Evolutionary conservation across 129 eudicot genomes (phyloP).

Genomic region (Lactuca saligna): DNA sequence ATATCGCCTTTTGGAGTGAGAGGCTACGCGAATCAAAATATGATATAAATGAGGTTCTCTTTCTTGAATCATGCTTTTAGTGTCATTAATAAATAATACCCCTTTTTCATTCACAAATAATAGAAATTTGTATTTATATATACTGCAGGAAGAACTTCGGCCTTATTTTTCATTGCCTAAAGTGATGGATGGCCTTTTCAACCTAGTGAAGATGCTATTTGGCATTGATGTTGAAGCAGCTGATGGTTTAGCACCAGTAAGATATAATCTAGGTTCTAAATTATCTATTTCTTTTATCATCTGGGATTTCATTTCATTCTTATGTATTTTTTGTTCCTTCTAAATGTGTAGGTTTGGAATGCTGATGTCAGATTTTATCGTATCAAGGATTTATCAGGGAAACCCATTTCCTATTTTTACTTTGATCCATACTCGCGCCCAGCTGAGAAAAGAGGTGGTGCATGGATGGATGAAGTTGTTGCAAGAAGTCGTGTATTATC

Average conservation of each 20-base stretch:
- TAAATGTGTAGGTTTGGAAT: conserved; percentile 75
- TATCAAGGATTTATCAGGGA: conserved; percentile 78
- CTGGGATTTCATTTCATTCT: neutral
- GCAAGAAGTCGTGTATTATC: conserved; percentile 83
- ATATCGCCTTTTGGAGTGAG: conserved; percentile 87
- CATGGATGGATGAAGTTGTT: conserved; percentile 98
- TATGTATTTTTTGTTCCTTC: neutral
- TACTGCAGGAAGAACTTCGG: conserved; percentile 83
- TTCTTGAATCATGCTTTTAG: neutral
- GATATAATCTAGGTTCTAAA: neutral
- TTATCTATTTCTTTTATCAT: conserved; percentile 1
- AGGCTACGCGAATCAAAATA: conserved; percentile 94
- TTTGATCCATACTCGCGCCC: conserved; percentile 99
- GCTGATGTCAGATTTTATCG: conserved; percentile 73
- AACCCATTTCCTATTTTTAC: conserved; percentile 80
- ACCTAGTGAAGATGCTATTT: conserved; percentile 76
- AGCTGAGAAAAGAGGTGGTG: conserved; percentile 97
- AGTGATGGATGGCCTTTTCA: conserved; percentile 97
- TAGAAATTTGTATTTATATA: neutral
- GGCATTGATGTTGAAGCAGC: conserved; percentile 72
- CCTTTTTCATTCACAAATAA: neutral
- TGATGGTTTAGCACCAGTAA: conserved; percentile 92
- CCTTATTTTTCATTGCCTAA: conserved; percentile 94
- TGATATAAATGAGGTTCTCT: conserved; percentile 85
- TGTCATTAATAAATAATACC: too few species aligned